These are phyloP conservation scores for Gaeumannomyces tritici DNA, from an alignment of 2,329 filamentous ascomycete genomes.

Conservation along the genomic window DNA sequence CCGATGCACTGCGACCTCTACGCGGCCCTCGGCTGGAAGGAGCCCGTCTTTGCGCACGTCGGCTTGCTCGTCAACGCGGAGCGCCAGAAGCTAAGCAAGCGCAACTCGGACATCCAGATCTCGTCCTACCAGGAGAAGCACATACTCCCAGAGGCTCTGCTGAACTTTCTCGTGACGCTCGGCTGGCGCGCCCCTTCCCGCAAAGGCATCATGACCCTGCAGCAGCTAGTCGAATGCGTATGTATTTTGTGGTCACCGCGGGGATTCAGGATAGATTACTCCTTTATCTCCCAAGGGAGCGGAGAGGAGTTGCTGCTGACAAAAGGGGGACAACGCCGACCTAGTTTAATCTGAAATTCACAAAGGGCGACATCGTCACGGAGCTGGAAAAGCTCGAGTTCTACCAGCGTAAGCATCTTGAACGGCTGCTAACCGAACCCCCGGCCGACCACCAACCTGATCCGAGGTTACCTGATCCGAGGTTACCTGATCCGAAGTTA, in stretches of 20 bases:
- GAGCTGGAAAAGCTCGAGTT: conserved; percentile 70
- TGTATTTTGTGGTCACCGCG: conserved; percentile 13
- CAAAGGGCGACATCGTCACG: conserved; percentile 79
- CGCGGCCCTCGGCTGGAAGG: conserved; percentile 63
- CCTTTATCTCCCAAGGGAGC: background rate
- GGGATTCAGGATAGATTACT: background rate
- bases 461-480: background rate
- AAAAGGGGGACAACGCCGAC: background rate
- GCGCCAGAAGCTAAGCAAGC: conserved; percentile 79
- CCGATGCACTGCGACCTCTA: conserved; percentile 66
- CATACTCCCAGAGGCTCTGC: conserved; percentile 39
- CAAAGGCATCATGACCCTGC: conserved; percentile 61
- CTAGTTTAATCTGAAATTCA: conserved; percentile 79
- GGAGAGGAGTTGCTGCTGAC: background rate
- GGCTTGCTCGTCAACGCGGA: conserved; percentile 60
- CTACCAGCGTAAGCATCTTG: conserved; percentile 46
- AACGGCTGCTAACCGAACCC: conserved; percentile 8
- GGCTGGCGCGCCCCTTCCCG: conserved; percentile 64
- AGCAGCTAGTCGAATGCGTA: conserved; percentile 62
- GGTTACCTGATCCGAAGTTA: background rate
- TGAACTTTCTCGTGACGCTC: conserved; percentile 77
- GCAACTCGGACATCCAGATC: conserved; percentile 49
- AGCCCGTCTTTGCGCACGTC: conserved; percentile 71
- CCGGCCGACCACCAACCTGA: background rate
- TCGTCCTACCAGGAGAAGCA: conserved; percentile 37